Evolutionary conservation across 805 yeast genomes (phyloP), one percentile per base, ranked within the genome.

Genomic region (Lipomyces japonicus): DNA sequence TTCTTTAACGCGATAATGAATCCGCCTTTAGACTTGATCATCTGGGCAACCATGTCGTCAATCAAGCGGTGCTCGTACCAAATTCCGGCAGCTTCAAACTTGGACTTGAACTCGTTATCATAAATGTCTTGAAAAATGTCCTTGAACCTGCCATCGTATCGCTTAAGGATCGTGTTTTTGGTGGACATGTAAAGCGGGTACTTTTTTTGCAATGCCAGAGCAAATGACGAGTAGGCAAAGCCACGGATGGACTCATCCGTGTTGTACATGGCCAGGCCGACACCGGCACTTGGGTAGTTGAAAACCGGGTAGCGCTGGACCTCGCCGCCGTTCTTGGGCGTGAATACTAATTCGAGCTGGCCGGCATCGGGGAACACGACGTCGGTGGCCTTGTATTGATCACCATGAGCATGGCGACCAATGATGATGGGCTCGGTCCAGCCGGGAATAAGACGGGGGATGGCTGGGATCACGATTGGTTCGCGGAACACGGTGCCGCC

Each of bases 1-100:
- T 91, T 91, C 76, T 91, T 91, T 84, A 91, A 80, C 42, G 97
- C 97, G 71, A 91, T 86, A 63, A 91, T 84, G 69, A 76, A 91
- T 4, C 97, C 97, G 64, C 97, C 97, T 66, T 79, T 81, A 40
- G 96, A 87, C 75, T 91, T 91, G 68, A 91, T 75, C 97, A 91
- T 90, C 75, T 91, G 97, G 21, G 97, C 97, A 44, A 91, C 97
- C 97, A 91, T 91, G 68, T 91, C 97, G 71, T 91, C 97, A 61
- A 91, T 91, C 61, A 91, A 76, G 63, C 97, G 81, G 74, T 91
- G 97, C 73, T 91, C 97, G 71, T 86, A 90, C 95, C 95, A 89
- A 68, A 90, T 85, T n/a, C 89, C 93, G 39, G 71, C 69, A 49
- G 74, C 74, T 68, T 88, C 95, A 70, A 90, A 90, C 64, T 80